Conservation (phyloP, 2,329 filamentous ascomycete species). For the Dendryphion nanum region DNA sequence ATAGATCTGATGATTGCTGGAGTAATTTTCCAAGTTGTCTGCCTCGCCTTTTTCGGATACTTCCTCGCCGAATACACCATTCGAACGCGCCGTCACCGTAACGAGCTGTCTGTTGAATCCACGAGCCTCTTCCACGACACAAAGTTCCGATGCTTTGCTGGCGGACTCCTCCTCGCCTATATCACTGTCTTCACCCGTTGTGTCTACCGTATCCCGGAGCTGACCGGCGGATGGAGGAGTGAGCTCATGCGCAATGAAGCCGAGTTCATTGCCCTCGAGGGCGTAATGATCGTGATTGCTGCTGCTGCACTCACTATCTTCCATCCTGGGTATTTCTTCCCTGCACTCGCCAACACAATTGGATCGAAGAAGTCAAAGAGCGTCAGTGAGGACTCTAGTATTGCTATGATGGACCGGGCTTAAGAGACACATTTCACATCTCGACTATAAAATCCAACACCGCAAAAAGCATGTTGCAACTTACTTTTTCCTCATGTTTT, state of each 20-base stretch:
- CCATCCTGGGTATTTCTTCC: constrained; percentile 46
- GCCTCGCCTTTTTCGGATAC: constrained; percentile 49
- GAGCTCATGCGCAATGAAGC: constrained; percentile 48
- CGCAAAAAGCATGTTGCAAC: too few species aligned
- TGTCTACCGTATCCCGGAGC: constrained; percentile 50
- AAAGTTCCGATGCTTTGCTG: constrained; percentile 31
- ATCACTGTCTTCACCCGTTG: constrained; percentile 49
- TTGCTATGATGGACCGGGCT: too few species aligned
- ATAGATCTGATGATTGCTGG: constrained; percentile 61
- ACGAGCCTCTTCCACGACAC: constrained; percentile 18
- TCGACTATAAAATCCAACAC: too few species aligned
- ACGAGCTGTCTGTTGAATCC: constrained; percentile 19
- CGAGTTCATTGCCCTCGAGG: constrained; percentile 52
- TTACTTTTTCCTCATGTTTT: too few species aligned
- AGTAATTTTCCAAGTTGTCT: constrained; percentile 57
- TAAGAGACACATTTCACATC: too few species aligned
- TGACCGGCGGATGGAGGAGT: constrained; percentile 47
- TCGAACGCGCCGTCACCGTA: constrained; percentile 27
- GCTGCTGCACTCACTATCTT: constrained; percentile 46
- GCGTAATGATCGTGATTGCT: constrained; percentile 53
- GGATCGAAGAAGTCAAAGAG: not conserved
- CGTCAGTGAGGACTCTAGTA: too few species aligned
- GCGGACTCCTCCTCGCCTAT: constrained; percentile 41
- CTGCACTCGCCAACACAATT: constrained; percentile 18
- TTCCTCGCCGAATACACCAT: constrained; percentile 40